Evolutionary conservation across 352 stramenopile genomes (phyloP), one percentile per base, ranked within the genome.

Genomic region (Pseudoperonospora humuli): DNA sequence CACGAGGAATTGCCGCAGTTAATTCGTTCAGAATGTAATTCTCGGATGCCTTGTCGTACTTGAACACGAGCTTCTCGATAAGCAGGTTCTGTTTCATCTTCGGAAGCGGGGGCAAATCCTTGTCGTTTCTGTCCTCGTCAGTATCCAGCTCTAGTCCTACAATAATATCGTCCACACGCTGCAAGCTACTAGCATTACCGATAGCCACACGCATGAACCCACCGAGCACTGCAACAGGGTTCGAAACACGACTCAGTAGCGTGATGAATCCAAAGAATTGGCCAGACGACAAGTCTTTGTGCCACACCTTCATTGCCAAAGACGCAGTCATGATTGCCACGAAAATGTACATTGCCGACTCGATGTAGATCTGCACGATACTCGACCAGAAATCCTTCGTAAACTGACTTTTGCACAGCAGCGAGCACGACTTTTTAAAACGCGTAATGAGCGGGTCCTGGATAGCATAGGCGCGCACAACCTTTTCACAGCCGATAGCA

Each of bases 261-360:
- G 75, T 88, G 20, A 85, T 84, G 29, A 90, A 88, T 7, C 73
- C 79, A 23, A 93, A 90, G 50, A 94, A 92, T 26, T 94, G 72
- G 20, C 82, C 82, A 10, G 72, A 72, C 8, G 63, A 73, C 36
- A 93, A 66, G 6, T 74, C 61, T 13, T 67, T 63, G 40, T 78
- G 72, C 71, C 72, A 91, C 19, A 93, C 82, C 40, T 93, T 93
- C 68, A 89, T 86, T 0, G 82, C 68, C 23, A 94, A 50, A 20
- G 79, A 86, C 8, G 78, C 70, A 25, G 76, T 92, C 71, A 94
- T 87, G 50, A 92, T 83, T 5, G 80, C 75, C 36, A 81, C 80
- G 59, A 94, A 94, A 59, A 92, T 88, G 60, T 86, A 93, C 82
- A 94, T 94, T 17, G 75, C 77, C 27, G 75, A 89, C 49, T 92